Base-by-base conservation (phyloP, 2,329 filamentous ascomycete species). In the Fusarium staphyleae region DNA sequence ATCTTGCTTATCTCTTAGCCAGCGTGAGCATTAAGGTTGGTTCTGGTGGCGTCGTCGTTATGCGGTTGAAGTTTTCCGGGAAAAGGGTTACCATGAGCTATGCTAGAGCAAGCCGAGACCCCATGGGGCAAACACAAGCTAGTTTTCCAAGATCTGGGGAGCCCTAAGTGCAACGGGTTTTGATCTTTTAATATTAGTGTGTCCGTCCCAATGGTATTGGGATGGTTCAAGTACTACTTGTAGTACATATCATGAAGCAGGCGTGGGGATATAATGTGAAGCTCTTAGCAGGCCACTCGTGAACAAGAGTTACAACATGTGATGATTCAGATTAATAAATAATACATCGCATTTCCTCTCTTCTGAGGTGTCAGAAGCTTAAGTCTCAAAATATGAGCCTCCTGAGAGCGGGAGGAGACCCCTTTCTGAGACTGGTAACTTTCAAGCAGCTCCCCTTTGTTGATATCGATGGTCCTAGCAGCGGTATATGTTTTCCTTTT, bases 21-120 rank as follows among this genome's bases (percentile, higher is more conserved):
- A 9, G 19, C 24, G 6, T 14, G 16, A 14, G 12, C 26, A 13
- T 14, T 30, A 30, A 36, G 13, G 15, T 14, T 11, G 16, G 9
- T 30, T 43, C 22, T 34, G 26, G 55, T 42, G 34, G 50, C 42
- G 34, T 45, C 24, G 7, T 35, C 24, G 18, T 28, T 13, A 18
- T 3, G 41, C 46, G 55, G 50, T 36, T 48, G 46, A 54, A 18
- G 55, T 54, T 57, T 50, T 51, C 55, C 41, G 46, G 11, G 7
- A 19, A 19, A 16, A 18, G 36, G 50, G 22, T 4, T 33, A 24
- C 22, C 22, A 24, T 9, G 3, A 24, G 7, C 22, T 9, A 24
- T 5, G 22, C 22, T 9, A 8, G 7, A 24, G 19, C 26, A 13
- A 26, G 16, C 14, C 15, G 24, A 16, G 40, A 44, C 50, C 55